These are phyloP conservation scores for Chaetomiaceae sp. DNA, from an alignment of 2,329 filamentous ascomycete species.

Conservation along the genomic window DNA sequence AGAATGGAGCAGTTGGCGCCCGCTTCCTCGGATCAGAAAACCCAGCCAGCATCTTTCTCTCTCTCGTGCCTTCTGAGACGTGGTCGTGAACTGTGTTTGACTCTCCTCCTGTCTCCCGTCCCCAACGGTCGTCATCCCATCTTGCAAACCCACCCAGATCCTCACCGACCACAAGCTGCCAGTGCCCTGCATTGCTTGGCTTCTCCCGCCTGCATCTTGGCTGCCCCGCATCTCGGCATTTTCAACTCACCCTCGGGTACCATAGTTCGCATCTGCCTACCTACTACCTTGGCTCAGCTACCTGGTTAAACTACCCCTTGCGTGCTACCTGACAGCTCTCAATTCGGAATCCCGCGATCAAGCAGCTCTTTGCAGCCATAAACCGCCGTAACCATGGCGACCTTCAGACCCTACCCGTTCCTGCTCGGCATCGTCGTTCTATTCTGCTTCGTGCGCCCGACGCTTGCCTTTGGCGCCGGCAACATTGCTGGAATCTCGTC, in stretches of 20 bases:
- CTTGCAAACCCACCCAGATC: no score
- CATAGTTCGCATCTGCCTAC: no score
- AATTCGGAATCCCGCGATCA: no score
- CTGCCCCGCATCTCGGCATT: neutral
- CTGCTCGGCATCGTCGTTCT: slow-evolving; percentile 54
- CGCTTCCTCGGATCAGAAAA: no score
- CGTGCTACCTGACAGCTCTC: no score
- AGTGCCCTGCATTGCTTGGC: neutral
- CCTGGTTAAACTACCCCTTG: no score
- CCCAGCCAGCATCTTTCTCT: neutral
- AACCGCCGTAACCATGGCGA: slow-evolving; percentile 37
- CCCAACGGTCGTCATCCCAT: no score
- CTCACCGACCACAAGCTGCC: neutral
- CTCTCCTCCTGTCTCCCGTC: neutral
- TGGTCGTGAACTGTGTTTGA: neutral
- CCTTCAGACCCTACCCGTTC: slow-evolving; percentile 43
- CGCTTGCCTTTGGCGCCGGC: slow-evolving; percentile 76
- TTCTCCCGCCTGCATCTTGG: neutral
- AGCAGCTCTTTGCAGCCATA: slow-evolving; percentile 1
- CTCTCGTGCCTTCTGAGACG: neutral
- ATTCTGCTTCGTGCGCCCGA: slow-evolving; percentile 60
- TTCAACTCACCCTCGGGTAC: neutral
- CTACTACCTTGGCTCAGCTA: no score
- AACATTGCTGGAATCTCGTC: slow-evolving; percentile 79
- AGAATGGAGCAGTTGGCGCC: neutral